Conservation (phyloP, 495 filamentous ascomycete genomes). For the Aspergillus leporis region DNA sequence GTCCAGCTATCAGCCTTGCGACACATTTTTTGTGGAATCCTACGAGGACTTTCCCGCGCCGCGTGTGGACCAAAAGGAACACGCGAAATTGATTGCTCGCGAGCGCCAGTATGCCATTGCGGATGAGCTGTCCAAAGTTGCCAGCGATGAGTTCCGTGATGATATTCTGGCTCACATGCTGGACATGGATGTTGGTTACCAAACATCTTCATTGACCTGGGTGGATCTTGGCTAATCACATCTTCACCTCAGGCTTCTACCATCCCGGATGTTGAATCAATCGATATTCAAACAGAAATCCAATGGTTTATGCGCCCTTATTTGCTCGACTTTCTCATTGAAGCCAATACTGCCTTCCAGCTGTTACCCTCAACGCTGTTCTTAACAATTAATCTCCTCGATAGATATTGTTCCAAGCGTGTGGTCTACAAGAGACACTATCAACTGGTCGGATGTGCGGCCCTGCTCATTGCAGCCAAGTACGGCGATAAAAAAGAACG, state of each 20-base stretch:
- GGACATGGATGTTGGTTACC: conserved; percentile 81
- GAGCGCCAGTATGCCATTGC: conserved; percentile 81
- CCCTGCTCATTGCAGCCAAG: conserved; percentile 95
- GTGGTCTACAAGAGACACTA: conserved; percentile 99
- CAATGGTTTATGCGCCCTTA: conserved; percentile 99
- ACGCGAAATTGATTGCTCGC: conserved; percentile 69
- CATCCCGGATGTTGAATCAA: conserved; percentile 91
- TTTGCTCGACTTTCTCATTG: conserved; percentile 95
- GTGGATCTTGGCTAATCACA: conserved; percentile 19
- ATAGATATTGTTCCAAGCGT: conserved; percentile 94
- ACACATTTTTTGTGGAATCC: conserved; percentile 86
- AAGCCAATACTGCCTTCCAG: conserved; percentile 93
- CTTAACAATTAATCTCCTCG: conserved; percentile 93
- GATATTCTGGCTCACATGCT: conserved; percentile 92
- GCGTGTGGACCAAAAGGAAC: conserved; percentile 57
- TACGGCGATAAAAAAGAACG: conserved; percentile 98
- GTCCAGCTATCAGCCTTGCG: conserved; percentile 60
- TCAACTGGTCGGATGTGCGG: conserved; percentile 94
- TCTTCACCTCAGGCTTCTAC: conserved; percentile 70
- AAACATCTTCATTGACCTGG: background rate
- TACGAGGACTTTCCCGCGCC: conserved; percentile 58
- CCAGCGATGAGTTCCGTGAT: conserved; percentile 85
- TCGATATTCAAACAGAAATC: conserved; percentile 98
- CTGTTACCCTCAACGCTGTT: conserved; percentile 93
- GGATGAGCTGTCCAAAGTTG: conserved; percentile 78